phyloP scores from a whole-genome alignment of 148 eudicot species.

The Chenopodium berlandieri region DNA sequence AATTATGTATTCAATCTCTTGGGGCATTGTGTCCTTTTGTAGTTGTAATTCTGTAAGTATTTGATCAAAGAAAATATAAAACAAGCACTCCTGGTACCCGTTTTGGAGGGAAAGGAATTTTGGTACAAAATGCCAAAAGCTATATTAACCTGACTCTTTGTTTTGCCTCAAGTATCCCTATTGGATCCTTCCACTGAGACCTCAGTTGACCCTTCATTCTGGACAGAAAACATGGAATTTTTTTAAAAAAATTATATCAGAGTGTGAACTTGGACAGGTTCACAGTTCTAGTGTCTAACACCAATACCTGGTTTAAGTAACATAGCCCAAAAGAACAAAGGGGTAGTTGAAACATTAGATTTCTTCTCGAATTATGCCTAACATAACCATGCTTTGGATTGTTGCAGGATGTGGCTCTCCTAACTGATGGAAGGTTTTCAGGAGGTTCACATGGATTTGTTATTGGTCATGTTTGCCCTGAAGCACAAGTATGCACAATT shows the following conservation, averaged over 20 bases:
- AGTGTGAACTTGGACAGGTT: not conserved
- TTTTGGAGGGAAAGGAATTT: not conserved
- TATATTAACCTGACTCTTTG: not conserved
- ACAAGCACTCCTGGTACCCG: not conserved
- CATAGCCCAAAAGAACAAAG: not conserved
- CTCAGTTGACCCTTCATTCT: not conserved
- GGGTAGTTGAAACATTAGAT: not conserved
- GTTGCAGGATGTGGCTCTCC: conserved; percentile 79
- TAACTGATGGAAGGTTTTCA: conserved; percentile 96
- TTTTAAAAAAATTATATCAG: no score
- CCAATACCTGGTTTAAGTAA: not conserved
- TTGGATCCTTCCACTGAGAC: not conserved
- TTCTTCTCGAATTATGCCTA: not conserved
- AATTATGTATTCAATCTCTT: not conserved
- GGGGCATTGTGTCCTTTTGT: not conserved
- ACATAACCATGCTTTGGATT: not conserved
- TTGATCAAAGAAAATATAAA: not conserved
- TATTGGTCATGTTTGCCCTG: conserved; percentile 93
- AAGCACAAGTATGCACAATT: conserved; percentile 65
- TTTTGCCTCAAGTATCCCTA: not conserved
- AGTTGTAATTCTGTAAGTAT: not conserved
- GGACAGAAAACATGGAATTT: not conserved
- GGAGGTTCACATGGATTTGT: conserved; percentile 99
- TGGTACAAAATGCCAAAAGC: not conserved
- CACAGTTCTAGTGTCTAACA: not conserved